Conservation (phyloP, 2,329 filamentous ascomycete species). For the Cladophialophora bantiana region DNA sequence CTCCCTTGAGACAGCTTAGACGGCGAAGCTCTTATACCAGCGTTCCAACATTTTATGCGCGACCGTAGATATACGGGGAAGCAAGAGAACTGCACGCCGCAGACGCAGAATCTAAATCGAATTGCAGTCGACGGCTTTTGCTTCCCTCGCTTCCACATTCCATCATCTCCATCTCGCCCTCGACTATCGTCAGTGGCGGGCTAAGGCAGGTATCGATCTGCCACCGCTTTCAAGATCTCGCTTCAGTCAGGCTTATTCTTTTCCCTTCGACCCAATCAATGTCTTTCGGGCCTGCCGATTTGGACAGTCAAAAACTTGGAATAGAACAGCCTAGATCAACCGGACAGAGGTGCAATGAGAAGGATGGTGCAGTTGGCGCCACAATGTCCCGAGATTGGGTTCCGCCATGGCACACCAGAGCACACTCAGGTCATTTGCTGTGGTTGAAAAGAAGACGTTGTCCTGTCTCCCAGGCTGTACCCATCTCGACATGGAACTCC, state of each 20-base stretch:
- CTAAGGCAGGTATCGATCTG: not conserved
- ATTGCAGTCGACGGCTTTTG: not conserved
- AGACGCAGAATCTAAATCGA: not conserved
- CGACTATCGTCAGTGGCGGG: slow-evolving; percentile 5
- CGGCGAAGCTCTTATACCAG: too few species aligned
- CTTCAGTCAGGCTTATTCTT: not conserved
- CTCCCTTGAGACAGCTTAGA: too few species aligned
- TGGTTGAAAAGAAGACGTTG: not conserved
- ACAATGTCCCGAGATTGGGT: not conserved
- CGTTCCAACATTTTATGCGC: too few species aligned
- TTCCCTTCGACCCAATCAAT: slow-evolving; percentile 11
- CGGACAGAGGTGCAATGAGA: not conserved
- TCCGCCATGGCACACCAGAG: not conserved
- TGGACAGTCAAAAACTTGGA: slow-evolving; percentile 17
- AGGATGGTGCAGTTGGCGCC: not conserved
- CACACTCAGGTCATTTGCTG: not conserved
- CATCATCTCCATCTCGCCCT: not conserved
- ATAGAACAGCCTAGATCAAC: slow-evolving; percentile 8
- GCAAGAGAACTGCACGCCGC: not conserved
- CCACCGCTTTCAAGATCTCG: slow-evolving; percentile 14
- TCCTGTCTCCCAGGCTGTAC: not conserved
- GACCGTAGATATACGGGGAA: too few species aligned
- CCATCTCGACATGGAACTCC: not conserved
- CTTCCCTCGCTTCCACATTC: slow-evolving; percentile 2
- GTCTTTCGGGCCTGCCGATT: not conserved